These are phyloP conservation scores for Pisolithus tinctorius DNA, from an alignment of 768 basidiomycete species.

Conservation along the genomic window DNA sequence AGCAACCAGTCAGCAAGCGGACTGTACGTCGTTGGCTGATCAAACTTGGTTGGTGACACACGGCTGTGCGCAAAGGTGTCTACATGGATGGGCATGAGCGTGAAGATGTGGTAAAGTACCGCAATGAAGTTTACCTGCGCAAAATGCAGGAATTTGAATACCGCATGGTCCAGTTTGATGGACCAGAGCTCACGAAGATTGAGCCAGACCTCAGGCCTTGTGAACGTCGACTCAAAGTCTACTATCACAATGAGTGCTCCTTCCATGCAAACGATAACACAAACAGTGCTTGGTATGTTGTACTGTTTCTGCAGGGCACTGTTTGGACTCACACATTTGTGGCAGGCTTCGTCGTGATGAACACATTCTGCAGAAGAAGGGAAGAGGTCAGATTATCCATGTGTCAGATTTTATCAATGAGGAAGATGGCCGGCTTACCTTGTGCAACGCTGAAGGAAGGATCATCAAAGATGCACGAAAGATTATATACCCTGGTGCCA, in stretches of 20 bases:
- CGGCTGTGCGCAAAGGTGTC: slow-evolving; percentile 4
- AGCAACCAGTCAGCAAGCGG: neutral
- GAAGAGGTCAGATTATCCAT: slow-evolving; percentile 29
- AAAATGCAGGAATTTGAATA: neutral
- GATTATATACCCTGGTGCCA: no score
- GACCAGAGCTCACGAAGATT: neutral
- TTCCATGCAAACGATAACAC: slow-evolving; percentile 27
- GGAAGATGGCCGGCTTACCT: slow-evolving; percentile 15
- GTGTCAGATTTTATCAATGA: slow-evolving; percentile 34
- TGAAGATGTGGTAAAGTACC: neutral
- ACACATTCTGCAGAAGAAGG: neutral
- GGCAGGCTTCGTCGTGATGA: neutral
- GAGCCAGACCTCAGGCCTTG: neutral
- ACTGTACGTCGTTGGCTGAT: neutral
- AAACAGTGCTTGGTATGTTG: slow-evolving; percentile 6
- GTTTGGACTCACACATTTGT: neutral
- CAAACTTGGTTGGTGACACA: slow-evolving; percentile 8
- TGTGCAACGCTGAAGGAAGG: no score
- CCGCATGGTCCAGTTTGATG: neutral
- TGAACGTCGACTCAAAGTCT: neutral
- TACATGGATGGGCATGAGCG: slow-evolving; percentile 10
- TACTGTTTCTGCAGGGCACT: no score
- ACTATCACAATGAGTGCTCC: slow-evolving; percentile 1
- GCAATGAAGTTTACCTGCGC: neutral
- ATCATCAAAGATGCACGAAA: no score